Percentiles rank a stretch among this genome's conserved stretches.
phyloP scores from a whole-genome alignment of 2,329 filamentous ascomycete species.

The Fusarium foetens region DNA sequence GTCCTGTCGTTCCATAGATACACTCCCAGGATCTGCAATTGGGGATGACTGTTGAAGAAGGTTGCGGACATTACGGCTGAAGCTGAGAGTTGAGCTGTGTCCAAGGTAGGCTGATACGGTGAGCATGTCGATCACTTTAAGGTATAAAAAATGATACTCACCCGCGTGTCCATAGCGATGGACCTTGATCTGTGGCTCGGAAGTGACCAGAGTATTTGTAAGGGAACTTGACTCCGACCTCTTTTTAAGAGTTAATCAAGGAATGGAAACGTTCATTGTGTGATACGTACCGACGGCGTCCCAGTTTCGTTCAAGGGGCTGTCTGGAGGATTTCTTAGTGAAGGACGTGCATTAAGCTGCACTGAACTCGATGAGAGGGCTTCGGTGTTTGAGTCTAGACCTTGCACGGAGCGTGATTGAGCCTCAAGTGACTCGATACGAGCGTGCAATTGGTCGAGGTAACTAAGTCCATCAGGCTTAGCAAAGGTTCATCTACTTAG shows the following conservation, averaged over 20 bases:
- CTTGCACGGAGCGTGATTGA: not conserved
- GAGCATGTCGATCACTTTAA: not conserved
- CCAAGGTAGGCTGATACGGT: constrained; percentile 30
- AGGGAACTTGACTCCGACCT: constrained; percentile 2
- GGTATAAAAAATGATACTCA: not conserved
- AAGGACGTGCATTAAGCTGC: not conserved
- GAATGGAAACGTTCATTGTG: not conserved
- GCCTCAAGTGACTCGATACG: constrained; percentile 28
- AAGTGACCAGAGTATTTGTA: constrained; percentile 32
- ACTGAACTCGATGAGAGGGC: no score
- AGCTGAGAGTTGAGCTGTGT: constrained; percentile 34
- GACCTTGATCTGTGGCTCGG: constrained; percentile 35
- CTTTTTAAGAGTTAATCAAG: not conserved
- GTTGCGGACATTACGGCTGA: constrained; percentile 35
- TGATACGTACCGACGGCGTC: not conserved
- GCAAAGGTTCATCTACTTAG: not conserved
- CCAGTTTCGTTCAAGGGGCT: not conserved
- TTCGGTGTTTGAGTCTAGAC: not conserved
- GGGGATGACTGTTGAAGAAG: constrained; percentile 29
- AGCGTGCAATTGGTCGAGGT: constrained; percentile 31
- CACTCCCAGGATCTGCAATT: constrained; percentile 16
- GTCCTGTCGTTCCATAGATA: constrained; percentile 30
- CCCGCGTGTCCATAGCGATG: constrained; percentile 34
- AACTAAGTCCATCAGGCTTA: constrained; percentile 5
- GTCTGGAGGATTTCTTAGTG: not conserved